Percentiles rank a stretch among this genome's conserved stretches.
These are phyloP conservation scores for Setaria viridis DNA, from an alignment of 202 grass and related monocot species.

Conservation along the genomic window DNA sequence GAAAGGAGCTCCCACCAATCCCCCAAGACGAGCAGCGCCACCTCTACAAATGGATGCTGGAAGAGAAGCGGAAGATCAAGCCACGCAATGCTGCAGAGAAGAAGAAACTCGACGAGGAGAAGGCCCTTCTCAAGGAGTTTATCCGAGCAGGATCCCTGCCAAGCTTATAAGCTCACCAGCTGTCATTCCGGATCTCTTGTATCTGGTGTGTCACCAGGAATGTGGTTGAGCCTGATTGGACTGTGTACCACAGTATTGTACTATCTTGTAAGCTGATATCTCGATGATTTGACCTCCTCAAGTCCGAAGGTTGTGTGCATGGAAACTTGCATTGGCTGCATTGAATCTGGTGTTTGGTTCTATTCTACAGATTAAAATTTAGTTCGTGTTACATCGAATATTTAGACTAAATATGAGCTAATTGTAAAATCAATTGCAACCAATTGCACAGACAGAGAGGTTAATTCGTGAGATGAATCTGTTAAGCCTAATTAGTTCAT, in stretches of 20 bases:
- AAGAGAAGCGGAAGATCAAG: slow-evolving; percentile 92
- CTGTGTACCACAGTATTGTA: slow-evolving; percentile 20
- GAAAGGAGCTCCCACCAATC: slow-evolving; percentile 72
- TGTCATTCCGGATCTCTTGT: slow-evolving; percentile 26
- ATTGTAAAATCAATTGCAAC: too few species aligned
- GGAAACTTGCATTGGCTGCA: slow-evolving; percentile 10
- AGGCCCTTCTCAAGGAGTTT: slow-evolving; percentile 89
- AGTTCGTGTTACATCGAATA: too few species aligned
- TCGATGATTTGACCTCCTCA: slow-evolving; percentile 22
- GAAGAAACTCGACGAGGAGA: slow-evolving; percentile 86
- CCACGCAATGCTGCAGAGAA: slow-evolving; percentile 65
- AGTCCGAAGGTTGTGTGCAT: not conserved
- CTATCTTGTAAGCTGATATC: slow-evolving; percentile 29
- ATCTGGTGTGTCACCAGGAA: slow-evolving; percentile 7
- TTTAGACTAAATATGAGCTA: too few species aligned
- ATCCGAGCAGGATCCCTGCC: slow-evolving; percentile 69
- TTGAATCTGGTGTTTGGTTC: not conserved
- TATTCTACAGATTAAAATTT: too few species aligned
- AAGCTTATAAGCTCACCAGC: slow-evolving; percentile 47
- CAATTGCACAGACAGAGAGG: too few species aligned
- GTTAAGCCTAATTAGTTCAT: too few species aligned
- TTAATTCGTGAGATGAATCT: too few species aligned
- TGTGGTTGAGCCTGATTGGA: slow-evolving; percentile 11
- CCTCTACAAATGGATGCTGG: slow-evolving; percentile 89
- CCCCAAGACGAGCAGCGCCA: slow-evolving; percentile 73